Percentiles rank a stretch among this genome's conserved stretches.
phyloP scores from a whole-genome alignment of 1,139 yeast species.

The Diutina ranongensis region DNA sequence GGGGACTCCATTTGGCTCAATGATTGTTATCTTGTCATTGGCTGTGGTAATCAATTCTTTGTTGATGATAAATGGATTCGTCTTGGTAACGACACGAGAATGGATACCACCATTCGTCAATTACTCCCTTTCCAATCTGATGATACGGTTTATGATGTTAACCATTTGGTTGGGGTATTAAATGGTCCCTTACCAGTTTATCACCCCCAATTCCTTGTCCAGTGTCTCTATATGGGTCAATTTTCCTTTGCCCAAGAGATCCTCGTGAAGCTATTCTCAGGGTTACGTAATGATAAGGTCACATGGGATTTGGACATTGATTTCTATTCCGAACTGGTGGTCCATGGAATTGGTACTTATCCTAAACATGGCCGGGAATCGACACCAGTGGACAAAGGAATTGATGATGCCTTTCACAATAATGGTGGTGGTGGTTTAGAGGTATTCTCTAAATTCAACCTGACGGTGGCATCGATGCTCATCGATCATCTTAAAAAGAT shows the following conservation, averaged over 20 bases:
- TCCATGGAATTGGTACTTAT: not conserved
- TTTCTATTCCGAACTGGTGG: not conserved
- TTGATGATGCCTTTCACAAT: not conserved
- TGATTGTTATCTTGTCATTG: slow-evolving; percentile 70
- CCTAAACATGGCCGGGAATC: not conserved
- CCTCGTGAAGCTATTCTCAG: slow-evolving; percentile 39
- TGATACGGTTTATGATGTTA: slow-evolving; percentile 19
- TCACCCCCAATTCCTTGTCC: slow-evolving; percentile 85
- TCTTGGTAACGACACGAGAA: slow-evolving; percentile 13
- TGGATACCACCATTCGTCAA: slow-evolving; percentile 28
- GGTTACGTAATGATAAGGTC: slow-evolving; percentile 30
- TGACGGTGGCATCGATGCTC: slow-evolving; percentile 36
- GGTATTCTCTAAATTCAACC: slow-evolving; percentile 28
- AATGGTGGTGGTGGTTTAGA: slow-evolving; percentile 12
- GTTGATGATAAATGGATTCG: slow-evolving; percentile 57
- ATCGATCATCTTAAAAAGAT: slow-evolving; percentile 49
- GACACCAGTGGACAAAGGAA: not conserved
- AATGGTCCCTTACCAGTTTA: slow-evolving; percentile 87
- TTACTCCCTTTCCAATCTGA: slow-evolving; percentile 30
- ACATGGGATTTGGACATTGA: slow-evolving; percentile 21
- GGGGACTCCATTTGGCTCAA: slow-evolving; percentile 86
- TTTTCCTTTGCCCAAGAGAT: slow-evolving; percentile 45
- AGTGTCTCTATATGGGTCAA: slow-evolving; percentile 58
- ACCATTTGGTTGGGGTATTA: slow-evolving; percentile 58
- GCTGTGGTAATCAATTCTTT: slow-evolving; percentile 82